phyloP scores from a whole-genome alignment of 2,329 filamentous ascomycete species.

The Nemania diffusa region DNA sequence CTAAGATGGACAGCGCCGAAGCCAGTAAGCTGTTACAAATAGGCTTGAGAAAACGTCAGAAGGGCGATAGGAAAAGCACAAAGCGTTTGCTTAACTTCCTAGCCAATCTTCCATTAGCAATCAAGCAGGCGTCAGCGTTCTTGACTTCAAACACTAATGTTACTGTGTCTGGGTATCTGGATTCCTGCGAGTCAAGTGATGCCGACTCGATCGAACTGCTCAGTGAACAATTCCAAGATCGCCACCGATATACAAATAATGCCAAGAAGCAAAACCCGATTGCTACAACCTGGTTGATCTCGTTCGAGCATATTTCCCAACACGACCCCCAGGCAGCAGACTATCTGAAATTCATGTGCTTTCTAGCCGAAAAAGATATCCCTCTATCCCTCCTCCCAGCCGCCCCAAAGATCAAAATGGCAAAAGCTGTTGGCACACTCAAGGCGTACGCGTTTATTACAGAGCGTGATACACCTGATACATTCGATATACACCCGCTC shows the following conservation, averaged over 20 bases:
- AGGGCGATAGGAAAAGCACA: neutral
- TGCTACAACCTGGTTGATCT: neutral
- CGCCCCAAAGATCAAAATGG: neutral
- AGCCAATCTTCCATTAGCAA: neutral
- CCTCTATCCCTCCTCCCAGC: neutral
- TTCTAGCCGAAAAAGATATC: neutral
- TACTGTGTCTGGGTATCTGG: no score
- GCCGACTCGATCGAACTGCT: neutral
- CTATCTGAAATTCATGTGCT: neutral
- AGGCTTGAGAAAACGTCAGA: neutral
- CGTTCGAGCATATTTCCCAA: neutral
- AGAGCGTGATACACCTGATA: neutral
- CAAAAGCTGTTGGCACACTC: neutral
- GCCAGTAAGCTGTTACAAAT: neutral
- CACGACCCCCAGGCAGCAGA: neutral
- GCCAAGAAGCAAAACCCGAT: neutral
- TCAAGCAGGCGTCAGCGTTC: neutral
- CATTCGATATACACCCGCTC: slow-evolving; percentile 9
- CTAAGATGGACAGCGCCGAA: neutral
- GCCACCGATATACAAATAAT: neutral
- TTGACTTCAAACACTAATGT: neutral
- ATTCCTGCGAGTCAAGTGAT: neutral
- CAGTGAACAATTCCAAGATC: neutral
- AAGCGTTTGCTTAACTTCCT: neutral
- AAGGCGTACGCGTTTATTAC: slow-evolving; percentile 4